Conservation (phyloP, 1,139 yeast genomes). For the Taiozyma sp. region DNA sequence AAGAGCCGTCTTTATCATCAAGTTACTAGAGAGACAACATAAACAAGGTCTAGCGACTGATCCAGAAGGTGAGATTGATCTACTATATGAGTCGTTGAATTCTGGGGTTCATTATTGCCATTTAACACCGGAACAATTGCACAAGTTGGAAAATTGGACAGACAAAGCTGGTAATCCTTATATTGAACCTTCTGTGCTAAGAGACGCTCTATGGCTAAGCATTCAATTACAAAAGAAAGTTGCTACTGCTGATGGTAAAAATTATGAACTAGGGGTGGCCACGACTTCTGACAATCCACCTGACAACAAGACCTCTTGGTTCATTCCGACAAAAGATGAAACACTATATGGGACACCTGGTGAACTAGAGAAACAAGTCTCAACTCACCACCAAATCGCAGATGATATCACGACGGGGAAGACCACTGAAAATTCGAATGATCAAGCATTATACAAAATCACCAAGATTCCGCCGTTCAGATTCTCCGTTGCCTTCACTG, state of each 20-base stretch:
- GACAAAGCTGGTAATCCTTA: conserved; percentile 32
- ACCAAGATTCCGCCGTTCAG: conserved; percentile 47
- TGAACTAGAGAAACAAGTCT: conserved; percentile 14
- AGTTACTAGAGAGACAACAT: conserved; percentile 31
- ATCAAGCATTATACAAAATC: conserved; percentile 24
- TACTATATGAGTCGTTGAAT: conserved; percentile 26
- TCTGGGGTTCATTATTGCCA: conserved; percentile 41
- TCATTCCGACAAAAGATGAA: conserved; percentile 36
- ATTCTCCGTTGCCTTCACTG: conserved; percentile 44
- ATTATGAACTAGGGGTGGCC: conserved; percentile 22
- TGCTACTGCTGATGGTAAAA: conserved; percentile 13
- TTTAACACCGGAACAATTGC: conserved; percentile 39
- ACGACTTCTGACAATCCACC: conserved; percentile 21
- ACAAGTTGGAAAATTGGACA: conserved; percentile 33
- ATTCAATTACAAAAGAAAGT: conserved; percentile 35
- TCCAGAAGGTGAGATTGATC: conserved; percentile 3
- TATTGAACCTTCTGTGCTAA: conserved; percentile 32
- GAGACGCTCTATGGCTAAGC: conserved; percentile 44
- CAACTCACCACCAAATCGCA: conserved; percentile 16
- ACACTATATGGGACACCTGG: conserved; percentile 34
- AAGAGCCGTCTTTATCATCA: conserved; percentile 39
- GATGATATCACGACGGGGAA: conserved; percentile 15
- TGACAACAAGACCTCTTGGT: conserved; percentile 26
- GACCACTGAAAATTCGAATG: conserved; percentile 17
- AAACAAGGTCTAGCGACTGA: neutral